phyloP scores from a whole-genome alignment of 2,329 filamentous ascomycete species.

The Fusarium hostae region DNA sequence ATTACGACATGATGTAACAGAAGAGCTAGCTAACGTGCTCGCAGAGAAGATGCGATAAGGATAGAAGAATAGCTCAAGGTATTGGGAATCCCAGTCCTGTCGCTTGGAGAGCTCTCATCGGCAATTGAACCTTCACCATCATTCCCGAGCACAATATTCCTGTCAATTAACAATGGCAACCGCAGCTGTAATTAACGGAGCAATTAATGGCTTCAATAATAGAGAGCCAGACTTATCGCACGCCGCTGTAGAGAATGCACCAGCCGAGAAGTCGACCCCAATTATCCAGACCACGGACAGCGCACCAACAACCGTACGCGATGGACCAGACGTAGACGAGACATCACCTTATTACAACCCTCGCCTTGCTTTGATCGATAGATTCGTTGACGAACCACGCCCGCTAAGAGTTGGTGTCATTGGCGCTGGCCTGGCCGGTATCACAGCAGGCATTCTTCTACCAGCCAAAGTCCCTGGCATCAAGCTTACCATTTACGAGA shows the following conservation, averaged over 20 bases:
- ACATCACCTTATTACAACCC: constrained; percentile 38
- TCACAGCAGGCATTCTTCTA: constrained; percentile 71
- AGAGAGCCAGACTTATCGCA: constrained; percentile 8
- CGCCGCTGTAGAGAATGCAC: constrained; percentile 1
- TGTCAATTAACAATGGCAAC: constrained; percentile 16
- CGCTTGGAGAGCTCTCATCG: neutral
- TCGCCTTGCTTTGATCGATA: constrained; percentile 44
- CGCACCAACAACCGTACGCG: neutral
- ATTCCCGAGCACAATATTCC: neutral
- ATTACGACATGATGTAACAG: constrained; percentile 30
- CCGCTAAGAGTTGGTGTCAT: constrained; percentile 50
- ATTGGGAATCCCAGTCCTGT: neutral
- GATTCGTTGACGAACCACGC: constrained; percentile 51
- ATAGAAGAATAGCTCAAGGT: constrained; percentile 4
- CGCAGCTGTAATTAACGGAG: constrained; percentile 13
- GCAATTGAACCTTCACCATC: neutral
- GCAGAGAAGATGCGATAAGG: neutral
- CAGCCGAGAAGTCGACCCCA: constrained; percentile 11
- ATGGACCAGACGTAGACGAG: constrained; percentile 31
- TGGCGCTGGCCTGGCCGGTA: constrained; percentile 51
- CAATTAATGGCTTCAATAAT: neutral
- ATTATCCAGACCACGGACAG: neutral
- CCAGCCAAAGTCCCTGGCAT: constrained; percentile 76
- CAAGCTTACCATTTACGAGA: constrained; percentile 73
- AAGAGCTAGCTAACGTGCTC: constrained; percentile 35